These are phyloP conservation scores for Mortierella hygrophila DNA, from an alignment of 192 early-diverging fungal species.

Conservation along the genomic window DNA sequence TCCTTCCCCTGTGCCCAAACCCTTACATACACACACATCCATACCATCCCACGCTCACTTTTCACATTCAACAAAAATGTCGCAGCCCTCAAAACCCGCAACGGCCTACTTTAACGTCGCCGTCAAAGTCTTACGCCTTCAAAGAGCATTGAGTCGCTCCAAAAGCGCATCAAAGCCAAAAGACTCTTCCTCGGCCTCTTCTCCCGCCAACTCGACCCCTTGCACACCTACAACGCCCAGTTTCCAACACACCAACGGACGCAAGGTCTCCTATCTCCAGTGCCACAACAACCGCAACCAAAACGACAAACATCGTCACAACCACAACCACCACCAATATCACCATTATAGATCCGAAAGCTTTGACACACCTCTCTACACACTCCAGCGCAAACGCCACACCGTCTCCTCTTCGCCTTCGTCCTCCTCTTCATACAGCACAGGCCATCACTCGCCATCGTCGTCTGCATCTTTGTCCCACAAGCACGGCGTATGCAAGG, in stretches of 20 bases:
- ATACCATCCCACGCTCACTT: neutral
- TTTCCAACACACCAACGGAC: conserved; percentile 49
- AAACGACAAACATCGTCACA: neutral
- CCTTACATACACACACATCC: neutral
- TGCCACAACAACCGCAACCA: conserved; percentile 9
- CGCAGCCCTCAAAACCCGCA: conserved; percentile 35
- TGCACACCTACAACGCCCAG: conserved; percentile 16
- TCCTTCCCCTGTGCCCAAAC: neutral
- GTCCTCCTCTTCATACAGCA: neutral
- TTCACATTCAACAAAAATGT: neutral
- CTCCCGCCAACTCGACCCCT: neutral
- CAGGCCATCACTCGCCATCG: neutral
- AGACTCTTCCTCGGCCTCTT: conserved; percentile 11
- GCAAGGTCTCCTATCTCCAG: conserved; percentile 25
- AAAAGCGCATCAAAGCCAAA: conserved; percentile 25
- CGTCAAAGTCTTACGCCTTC: conserved; percentile 41
- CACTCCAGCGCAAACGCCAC: conserved; percentile 29
- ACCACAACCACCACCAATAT: conserved; percentile 5
- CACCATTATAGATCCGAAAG: conserved; percentile 13
- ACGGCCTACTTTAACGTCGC: conserved; percentile 35
- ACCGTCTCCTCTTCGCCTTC: neutral
- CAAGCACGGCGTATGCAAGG: conserved; percentile 9
- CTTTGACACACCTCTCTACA: conserved; percentile 26
- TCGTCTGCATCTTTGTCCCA: neutral
- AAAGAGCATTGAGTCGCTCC: conserved; percentile 21